Base-by-base conservation (phyloP, 2,329 filamentous ascomycete species). In the Laburnicola sp. region DNA sequence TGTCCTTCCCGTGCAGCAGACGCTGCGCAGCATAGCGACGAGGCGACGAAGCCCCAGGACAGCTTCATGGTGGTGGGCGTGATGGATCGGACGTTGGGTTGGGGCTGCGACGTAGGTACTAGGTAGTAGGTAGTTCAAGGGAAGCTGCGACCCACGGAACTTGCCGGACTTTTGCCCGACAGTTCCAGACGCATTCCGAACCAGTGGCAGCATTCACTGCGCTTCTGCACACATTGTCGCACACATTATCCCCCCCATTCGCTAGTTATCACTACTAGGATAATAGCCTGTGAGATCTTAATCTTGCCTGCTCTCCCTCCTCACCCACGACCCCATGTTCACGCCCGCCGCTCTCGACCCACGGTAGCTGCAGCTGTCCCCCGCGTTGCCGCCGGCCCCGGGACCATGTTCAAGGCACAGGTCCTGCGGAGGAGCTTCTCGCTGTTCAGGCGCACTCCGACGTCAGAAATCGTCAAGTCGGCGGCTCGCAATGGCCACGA, bases 41-140 rank as follows among this genome's bases (percentile, higher is more conserved):
- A 70, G 54, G 74, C 54, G 50, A 74, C 54, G 53, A 74, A 57
- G 58, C 70, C 64, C 54, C 70, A 64, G 50, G 71, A 73, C 45
- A 75, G 68, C 73, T 75, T 78, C 76, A 78, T 80, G 54, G 66
- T 74, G 69, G 66, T 52, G 50, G 60, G 36, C 39, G 48, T 51
- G 55, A 51, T 44, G 45, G 42, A 22, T 30, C 34, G 48, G 37
- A 36, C 48, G 45, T 54, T 16, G 16, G 16, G 60, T 58, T 61
- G 60, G 57, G 49, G 60, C 56, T 44, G 59, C 53, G 48, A 57
- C 53, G 51, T 56, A 57, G 63, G 64, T 63, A 58, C 46, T 53
- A 52, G 51, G 63, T 63, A 57, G 63, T 60, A 62, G 61, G 43
- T 38, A 49, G 25, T 34, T 25, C 10, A 44, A 32, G 25, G 53